These are phyloP conservation scores for Immersiporthe knoxdaviesiana DNA, from an alignment of 2,329 filamentous ascomycete species.

Conservation along the genomic window DNA sequence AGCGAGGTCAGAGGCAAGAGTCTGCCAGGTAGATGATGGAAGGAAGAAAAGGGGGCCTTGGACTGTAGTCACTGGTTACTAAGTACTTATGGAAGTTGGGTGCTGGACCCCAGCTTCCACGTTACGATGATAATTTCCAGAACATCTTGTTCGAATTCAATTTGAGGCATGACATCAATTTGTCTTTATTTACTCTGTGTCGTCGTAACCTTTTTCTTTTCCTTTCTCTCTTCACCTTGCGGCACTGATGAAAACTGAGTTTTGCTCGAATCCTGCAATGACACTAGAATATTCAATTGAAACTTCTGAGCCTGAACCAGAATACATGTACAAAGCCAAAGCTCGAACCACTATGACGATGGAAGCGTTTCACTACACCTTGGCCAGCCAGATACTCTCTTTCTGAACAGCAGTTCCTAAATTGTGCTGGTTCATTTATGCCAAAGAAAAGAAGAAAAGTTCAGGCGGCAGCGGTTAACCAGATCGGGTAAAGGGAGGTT, in stretches of 20 bases:
- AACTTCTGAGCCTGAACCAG: too few species aligned
- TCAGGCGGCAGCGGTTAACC: background rate
- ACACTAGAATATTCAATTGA: background rate
- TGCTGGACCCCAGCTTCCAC: slow-evolving; percentile 6
- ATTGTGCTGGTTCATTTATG: background rate
- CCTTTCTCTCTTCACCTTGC: background rate
- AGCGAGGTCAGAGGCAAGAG: background rate
- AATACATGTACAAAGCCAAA: too few species aligned
- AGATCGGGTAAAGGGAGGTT: background rate
- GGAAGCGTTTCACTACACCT: background rate
- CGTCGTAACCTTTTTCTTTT: background rate
- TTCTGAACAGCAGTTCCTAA: background rate
- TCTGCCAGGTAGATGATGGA: background rate
- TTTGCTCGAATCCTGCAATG: background rate
- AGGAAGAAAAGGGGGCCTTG: background rate
- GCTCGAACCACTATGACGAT: background rate
- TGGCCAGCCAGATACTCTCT: background rate
- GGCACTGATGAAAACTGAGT: background rate
- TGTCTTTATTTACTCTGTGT: background rate
- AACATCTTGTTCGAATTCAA: background rate
- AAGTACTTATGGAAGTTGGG: background rate
- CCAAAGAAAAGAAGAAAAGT: too few species aligned
- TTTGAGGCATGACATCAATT: background rate
- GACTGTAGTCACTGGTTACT: too few species aligned
- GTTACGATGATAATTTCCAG: background rate